Evolutionary conservation across 2,329 filamentous ascomycete species (phyloP), one percentile per base, ranked within the genome.

Genomic region (Fusarium brachygibbosum): DNA sequence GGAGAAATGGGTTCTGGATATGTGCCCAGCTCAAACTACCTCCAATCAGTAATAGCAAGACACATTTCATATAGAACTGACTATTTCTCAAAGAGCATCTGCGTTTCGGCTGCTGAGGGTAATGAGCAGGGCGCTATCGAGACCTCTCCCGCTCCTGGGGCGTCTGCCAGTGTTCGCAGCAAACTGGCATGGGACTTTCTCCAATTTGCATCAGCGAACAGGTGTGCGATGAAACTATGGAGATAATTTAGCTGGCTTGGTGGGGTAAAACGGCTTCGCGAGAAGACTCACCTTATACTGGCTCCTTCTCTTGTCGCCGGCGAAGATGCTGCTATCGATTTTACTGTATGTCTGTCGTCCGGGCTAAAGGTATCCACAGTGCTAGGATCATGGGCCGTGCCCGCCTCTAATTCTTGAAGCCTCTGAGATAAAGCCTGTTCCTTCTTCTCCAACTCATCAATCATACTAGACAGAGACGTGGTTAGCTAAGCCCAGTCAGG

Each of bases 1-100:
- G 50, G 0, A 68, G 64, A 1, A 68, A 68, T 0, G 66, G 66
- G 3, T 48, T 59, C 1, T 68, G 66, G 3, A 68, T 41, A 21
- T 68, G 64, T 6, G 65, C 28, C 65, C 64, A 68, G 1, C 32
- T 68, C 35, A 68, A n/a, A 2, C 65, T 68, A 5, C 3, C 2
- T 1, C 1, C 4, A 0, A 3, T 62, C 3, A 44, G 37, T 2
- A 13, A 6, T 2, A 19, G 3, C 0, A 9, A n/a, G 3, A 11
- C 0, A 11, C 0, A 0, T 8, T 1, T 3, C 6, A 4, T 5
- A 3, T 8, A 16, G 2, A 3, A 44, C 63, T 66, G 1, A 59
- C 65, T 68, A 68, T 35, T 68, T 68, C 1, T 64, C 64, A 7
- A 68, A 68, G 0, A 65, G 10, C 13, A 55, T 25, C 0, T 48